Conservation (phyloP, 2,329 filamentous ascomycete genomes). For the Trichoderma pleuroti region DNA sequence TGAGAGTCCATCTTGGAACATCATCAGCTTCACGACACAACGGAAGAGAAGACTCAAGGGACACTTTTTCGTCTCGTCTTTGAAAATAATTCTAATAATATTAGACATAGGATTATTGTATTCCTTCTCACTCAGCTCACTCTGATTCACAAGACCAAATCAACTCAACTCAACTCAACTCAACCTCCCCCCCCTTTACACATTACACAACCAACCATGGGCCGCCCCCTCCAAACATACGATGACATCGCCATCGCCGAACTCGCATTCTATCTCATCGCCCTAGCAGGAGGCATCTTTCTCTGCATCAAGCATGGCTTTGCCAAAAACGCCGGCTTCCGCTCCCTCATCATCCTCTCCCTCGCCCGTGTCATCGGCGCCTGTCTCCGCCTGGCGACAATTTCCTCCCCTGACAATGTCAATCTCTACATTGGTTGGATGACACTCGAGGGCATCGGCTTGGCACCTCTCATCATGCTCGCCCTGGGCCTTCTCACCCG, state of each 20-base stretch:
- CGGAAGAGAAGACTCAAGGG: background rate
- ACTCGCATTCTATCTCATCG: slow-evolving; percentile 30
- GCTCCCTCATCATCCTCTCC: slow-evolving; percentile 57
- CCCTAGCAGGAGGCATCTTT: slow-evolving; percentile 29
- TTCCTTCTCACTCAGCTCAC: background rate
- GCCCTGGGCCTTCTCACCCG: slow-evolving; percentile 32
- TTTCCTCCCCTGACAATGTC: slow-evolving; percentile 49
- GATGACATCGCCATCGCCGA: slow-evolving; percentile 34
- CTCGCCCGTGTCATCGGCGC: slow-evolving; percentile 56
- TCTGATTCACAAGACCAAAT: background rate
- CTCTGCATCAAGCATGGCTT: slow-evolving; percentile 51
- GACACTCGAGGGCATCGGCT: slow-evolving; percentile 32
- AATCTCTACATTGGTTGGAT: slow-evolving; percentile 35
- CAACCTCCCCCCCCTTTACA: background rate
- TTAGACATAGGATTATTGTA: background rate
- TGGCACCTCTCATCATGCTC: slow-evolving; percentile 48
- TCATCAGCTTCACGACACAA: background rate
- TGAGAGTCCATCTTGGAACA: background rate
- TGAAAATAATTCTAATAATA: background rate
- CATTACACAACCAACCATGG: slow-evolving; percentile 19
- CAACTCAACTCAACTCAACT: background rate
- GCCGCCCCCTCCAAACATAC: slow-evolving; percentile 27
- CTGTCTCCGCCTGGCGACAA: slow-evolving; percentile 38
- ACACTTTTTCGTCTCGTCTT: background rate
- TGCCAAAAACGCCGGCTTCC: slow-evolving; percentile 57